Percentiles rank a stretch among this genome's conserved stretches.
These are phyloP conservation scores for Mortierella sp. DNA, from an alignment of 371 early-diverging fungal genomes.

Conservation along the genomic window DNA sequence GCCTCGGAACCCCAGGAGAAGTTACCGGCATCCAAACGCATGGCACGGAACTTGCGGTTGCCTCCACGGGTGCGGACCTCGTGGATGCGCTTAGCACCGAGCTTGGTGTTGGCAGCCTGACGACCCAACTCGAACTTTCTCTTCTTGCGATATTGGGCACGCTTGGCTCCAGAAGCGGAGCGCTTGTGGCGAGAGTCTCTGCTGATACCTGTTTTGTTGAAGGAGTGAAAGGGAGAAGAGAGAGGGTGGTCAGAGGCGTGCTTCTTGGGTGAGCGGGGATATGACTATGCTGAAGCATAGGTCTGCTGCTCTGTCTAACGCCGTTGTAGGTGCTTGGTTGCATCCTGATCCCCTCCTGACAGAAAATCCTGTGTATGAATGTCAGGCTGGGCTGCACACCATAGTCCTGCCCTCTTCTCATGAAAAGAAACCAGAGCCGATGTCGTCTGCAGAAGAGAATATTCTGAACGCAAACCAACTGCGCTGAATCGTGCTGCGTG, in stretches of 20 bases:
- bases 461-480: background rate
- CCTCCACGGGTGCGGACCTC: conserved; percentile 99
- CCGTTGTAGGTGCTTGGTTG: background rate
- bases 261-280: background rate
- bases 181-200: conserved; percentile 99
- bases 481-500: background rate
- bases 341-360: background rate
- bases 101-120: conserved; percentile 98
- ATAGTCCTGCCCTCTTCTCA: background rate
- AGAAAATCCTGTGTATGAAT: background rate
- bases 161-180: conserved; percentile 98
- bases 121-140: conserved; percentile 99
- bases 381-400: background rate
- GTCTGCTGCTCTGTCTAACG: background rate
- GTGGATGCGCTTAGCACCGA: conserved; percentile 97
- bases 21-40: conserved; percentile 98
- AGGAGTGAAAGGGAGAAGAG: background rate
- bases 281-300: background rate
- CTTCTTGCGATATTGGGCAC: conserved; percentile 98
- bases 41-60: conserved; percentile 98
- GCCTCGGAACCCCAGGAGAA: conserved; percentile 99
- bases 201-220: conserved; percentile 64
- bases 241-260: background rate
- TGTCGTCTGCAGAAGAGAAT: background rate
- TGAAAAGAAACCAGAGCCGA: background rate